Base-by-base conservation (phyloP, 176 grass and related monocot genomes). In the Oryza longistaminata region DNA sequence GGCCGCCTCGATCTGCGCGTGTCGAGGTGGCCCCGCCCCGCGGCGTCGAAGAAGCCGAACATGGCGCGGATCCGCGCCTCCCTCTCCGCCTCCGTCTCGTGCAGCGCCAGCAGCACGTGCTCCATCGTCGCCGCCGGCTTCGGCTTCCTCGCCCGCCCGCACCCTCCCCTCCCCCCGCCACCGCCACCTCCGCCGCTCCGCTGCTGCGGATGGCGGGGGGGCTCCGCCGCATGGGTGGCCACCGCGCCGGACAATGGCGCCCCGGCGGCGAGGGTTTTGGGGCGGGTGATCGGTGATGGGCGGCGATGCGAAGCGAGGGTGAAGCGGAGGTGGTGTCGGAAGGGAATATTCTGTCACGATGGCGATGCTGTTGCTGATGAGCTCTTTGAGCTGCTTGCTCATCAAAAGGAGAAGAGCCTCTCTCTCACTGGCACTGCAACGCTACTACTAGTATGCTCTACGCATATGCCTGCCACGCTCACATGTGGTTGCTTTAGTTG, bases 21-120 rank as follows among this genome's bases (percentile, higher is more conserved):
- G 52, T 92, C 91, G 31, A 94, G 91, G 71, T 90, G 73, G 22
- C 94, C 94, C 33, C 82, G 70, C 8, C 89, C 89, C n/a, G 85
- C 70, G n/a, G 68, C 79, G 71, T 94, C 94, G 75, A 97, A 97
- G 91, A 90, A 97, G 35, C 40, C 90, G 79, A 97, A 97, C 33
- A 94, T 88, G 82, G 71, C 91, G 44, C 85, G 87, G 87, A 94
- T 94, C 82, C 94, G 91, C 58, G 83, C 69, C 69, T 97, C 94
- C 61, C 91, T 53, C 83, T 92, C 94, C 66, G 88, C 91, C 85
- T 92, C 83, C 64, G 94, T 91, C 86, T 97, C 91, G 34, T 85
- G 85, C 73, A 97, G 85, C 78, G 91, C 94, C 65, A 92, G 87
- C 17, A 90, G 89, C 64, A 97, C 94, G 71, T 97, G 94, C 78